A percentile compares a stretch with the other conserved stretches of the same genome.
Evolutionary conservation across 1,284 basidiomycete species (phyloP).

Genomic region (Boletus semigastroideus): DNA sequence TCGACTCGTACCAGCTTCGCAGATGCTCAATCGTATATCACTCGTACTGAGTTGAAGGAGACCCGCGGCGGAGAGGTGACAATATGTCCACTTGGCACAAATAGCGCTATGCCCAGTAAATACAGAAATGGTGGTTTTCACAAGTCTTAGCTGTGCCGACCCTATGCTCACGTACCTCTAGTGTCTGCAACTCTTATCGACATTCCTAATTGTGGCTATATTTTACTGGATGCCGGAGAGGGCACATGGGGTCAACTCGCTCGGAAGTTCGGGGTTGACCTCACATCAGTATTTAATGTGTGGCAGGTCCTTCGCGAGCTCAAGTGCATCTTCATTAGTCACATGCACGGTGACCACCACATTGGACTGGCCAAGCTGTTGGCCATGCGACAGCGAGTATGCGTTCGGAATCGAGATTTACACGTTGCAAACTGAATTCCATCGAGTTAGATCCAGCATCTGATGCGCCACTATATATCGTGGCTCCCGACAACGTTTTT

Average conservation of each 20-base stretch:
- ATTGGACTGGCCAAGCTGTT: conserved; percentile 79
- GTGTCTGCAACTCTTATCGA: conserved; percentile 77
- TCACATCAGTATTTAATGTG: conserved; percentile 39
- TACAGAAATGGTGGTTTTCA: conserved; percentile 73
- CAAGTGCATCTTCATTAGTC: conserved; percentile 84
- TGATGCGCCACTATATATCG: conserved; percentile 65
- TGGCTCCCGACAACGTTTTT: conserved; percentile 57
- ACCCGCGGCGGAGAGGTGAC: conserved; percentile 62
- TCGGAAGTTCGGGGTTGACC: conserved; percentile 72
- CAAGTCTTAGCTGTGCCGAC: background rate
- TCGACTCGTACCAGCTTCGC: conserved; percentile 38
- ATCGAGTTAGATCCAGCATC: conserved; percentile 59
- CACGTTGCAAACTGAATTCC: conserved; percentile 4
- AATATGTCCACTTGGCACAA: conserved; percentile 84
- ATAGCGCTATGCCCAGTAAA: conserved; percentile 81
- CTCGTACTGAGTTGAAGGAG: conserved; percentile 12
- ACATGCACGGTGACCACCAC: conserved; percentile 94
- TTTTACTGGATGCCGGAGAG: conserved; percentile 91
- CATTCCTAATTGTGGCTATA: conserved; percentile 64
- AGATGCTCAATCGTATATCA: conserved; percentile 32
- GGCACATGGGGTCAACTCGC: conserved; percentile 89
- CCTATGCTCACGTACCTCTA: conserved; percentile 28
- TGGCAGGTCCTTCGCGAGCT: conserved; percentile 70
- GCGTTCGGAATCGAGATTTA: conserved; percentile 16
- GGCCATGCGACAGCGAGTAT: conserved; percentile 68